These are phyloP conservation scores for Aspergillus alliaceus DNA, from an alignment of 2,329 filamentous ascomycete species.

Conservation along the genomic window DNA sequence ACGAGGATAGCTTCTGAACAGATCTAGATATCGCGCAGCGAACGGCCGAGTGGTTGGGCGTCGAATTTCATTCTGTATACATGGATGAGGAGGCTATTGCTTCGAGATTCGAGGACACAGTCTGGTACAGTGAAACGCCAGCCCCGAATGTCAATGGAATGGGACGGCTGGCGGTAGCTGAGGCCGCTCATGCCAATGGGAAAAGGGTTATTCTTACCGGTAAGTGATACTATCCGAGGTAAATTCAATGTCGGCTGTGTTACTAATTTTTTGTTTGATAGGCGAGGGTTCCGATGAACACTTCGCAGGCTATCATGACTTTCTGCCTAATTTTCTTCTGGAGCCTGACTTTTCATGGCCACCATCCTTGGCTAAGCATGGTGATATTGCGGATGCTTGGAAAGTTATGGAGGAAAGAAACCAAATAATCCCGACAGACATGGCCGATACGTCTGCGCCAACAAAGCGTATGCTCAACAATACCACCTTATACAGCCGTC, in stretches of 20 bases:
- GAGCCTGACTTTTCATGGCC: constrained; percentile 48
- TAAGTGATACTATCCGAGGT: background rate
- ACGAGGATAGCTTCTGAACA: background rate
- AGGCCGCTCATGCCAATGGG: constrained; percentile 46
- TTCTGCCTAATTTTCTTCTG: constrained; percentile 49
- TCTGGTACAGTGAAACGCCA: constrained; percentile 48
- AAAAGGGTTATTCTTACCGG: constrained; percentile 57
- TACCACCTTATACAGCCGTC: constrained; percentile 36
- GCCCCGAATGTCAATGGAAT: constrained; percentile 55
- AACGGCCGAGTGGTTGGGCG: constrained; percentile 50
- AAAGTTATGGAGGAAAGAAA: constrained; percentile 2
- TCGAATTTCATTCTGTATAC: constrained; percentile 45
- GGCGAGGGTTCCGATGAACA: constrained; percentile 56
- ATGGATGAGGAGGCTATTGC: constrained; percentile 48
- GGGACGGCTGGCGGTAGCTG: constrained; percentile 53
- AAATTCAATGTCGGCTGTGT: background rate
- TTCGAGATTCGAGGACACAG: constrained; percentile 44
- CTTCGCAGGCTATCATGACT: constrained; percentile 54
- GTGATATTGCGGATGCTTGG: constrained; percentile 1
- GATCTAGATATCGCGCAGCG: constrained; percentile 43
- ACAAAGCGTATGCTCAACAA: constrained; percentile 41
- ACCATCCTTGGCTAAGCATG: constrained; percentile 21
- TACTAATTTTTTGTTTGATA: background rate
- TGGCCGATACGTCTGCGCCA: constrained; percentile 22
- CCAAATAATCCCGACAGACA: background rate